These are phyloP conservation scores for Paraglomus occultum DNA, from an alignment of 192 early-diverging fungal genomes.

Conservation along the genomic window DNA sequence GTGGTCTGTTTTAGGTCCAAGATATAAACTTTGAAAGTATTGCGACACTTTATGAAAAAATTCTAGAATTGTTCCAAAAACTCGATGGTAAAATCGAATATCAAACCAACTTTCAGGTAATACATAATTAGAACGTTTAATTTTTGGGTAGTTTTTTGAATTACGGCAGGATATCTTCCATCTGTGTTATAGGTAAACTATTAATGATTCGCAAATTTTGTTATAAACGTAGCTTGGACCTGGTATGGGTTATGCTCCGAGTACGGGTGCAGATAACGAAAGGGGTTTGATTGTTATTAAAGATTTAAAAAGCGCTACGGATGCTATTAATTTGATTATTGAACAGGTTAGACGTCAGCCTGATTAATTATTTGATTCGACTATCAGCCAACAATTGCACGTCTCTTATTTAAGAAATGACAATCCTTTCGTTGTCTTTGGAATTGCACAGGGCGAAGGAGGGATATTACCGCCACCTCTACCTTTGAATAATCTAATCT, in stretches of 20 bases:
- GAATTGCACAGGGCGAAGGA: constrained; percentile 23
- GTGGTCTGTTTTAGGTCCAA: too few species aligned
- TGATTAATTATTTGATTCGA: background rate
- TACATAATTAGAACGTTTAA: too few species aligned
- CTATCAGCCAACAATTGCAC: too few species aligned
- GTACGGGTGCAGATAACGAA: constrained; percentile 5
- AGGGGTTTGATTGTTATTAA: constrained; percentile 18
- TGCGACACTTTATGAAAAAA: background rate
- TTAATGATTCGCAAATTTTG: background rate
- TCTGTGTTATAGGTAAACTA: too few species aligned
- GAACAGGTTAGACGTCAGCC: background rate
- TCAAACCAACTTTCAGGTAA: constrained; percentile 15
- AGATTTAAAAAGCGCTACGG: background rate
- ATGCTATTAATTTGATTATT: constrained; percentile 14
- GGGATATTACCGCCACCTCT: too few species aligned
- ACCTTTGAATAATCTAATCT: too few species aligned
- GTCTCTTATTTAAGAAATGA: too few species aligned
- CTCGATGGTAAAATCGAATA: background rate
- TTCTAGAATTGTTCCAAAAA: background rate
- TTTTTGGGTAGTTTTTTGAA: too few species aligned
- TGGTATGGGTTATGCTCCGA: constrained; percentile 24
- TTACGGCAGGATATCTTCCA: too few species aligned
- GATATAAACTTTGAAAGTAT: background rate
- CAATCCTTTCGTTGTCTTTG: too few species aligned
- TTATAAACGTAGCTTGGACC: constrained; percentile 19